These are phyloP conservation scores for Paraphoma sp. DNA, from an alignment of 2,329 filamentous ascomycete species.

Conservation along the genomic window DNA sequence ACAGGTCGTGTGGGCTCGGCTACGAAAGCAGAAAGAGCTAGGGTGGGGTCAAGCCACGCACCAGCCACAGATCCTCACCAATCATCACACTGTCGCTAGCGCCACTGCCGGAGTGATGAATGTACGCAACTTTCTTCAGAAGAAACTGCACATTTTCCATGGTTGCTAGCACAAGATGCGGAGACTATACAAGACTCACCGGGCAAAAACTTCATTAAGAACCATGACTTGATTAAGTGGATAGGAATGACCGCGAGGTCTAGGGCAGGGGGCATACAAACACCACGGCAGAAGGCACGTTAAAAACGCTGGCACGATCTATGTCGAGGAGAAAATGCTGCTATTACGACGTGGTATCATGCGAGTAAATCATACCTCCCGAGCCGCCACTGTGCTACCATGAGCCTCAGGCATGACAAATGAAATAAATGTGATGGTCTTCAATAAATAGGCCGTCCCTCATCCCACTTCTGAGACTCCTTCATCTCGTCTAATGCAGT, in stretches of 20 bases:
- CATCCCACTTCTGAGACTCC: constrained; percentile 53
- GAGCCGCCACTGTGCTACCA: background rate
- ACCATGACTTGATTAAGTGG: too few species aligned
- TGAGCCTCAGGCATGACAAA: constrained; percentile 1
- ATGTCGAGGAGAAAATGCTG: background rate
- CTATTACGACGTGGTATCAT: constrained; percentile 39
- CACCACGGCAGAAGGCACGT: too few species aligned
- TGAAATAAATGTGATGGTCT: constrained; percentile 12
- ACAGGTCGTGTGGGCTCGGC: constrained; percentile 38
- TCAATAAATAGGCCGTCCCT: constrained; percentile 56
- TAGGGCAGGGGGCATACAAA: too few species aligned
- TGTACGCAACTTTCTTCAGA: too few species aligned
- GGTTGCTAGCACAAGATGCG: too few species aligned
- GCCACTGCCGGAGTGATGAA: too few species aligned
- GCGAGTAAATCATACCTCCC: constrained; percentile 8
- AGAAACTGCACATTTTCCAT: too few species aligned
- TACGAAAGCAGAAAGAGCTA: constrained; percentile 8
- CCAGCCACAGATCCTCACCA: constrained; percentile 20
- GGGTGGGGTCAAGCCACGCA: constrained; percentile 12
- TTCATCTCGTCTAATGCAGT: constrained; percentile 37
- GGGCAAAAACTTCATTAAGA: too few species aligned
- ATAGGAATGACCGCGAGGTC: too few species aligned
- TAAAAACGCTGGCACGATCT: background rate
- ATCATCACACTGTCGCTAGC: background rate
- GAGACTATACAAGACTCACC: too few species aligned